Conservation (phyloP, 495 filamentous ascomycete species). For the Penicillium pancosmium region DNA sequence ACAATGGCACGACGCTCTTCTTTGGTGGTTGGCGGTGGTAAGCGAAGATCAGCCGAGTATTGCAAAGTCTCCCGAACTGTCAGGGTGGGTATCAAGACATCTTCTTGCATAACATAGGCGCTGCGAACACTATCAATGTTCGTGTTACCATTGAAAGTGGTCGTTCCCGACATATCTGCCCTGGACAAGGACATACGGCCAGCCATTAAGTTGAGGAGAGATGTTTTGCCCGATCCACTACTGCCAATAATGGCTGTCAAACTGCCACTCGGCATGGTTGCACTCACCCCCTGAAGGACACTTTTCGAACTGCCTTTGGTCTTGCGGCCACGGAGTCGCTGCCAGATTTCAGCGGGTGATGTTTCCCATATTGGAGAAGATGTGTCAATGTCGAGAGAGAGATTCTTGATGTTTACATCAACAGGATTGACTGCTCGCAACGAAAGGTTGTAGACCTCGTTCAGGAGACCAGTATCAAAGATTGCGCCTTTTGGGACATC, state of each 20-base stretch:
- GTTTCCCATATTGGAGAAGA: conserved; percentile 45
- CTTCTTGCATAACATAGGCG: conserved; percentile 79
- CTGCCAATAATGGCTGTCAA: conserved; percentile 74
- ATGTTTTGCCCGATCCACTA: conserved; percentile 74
- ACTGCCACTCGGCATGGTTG: conserved; percentile 60
- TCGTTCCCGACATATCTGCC: conserved; percentile 53
- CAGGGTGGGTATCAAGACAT: conserved; percentile 68
- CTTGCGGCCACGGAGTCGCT: conserved; percentile 27
- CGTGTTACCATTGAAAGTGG: conserved; percentile 58
- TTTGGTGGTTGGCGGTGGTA: conserved; percentile 60
- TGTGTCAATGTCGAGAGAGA: conserved; percentile 58
- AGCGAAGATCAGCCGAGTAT: conserved; percentile 70
- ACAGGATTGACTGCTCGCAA: conserved; percentile 64
- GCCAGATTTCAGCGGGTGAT: conserved; percentile 28
- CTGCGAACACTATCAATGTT: conserved; percentile 57
- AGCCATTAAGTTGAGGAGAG: conserved; percentile 69
- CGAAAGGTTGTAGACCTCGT: conserved; percentile 44
- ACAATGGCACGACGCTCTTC: conserved; percentile 62
- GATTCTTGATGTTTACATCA: conserved; percentile 54
- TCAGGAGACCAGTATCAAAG: conserved; percentile 12
- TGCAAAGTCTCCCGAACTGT: conserved; percentile 73
- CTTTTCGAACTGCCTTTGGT: conserved; percentile 20
- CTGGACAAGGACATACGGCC: conserved; percentile 60
- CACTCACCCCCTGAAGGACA: conserved; percentile 58
- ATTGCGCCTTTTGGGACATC: conserved; percentile 13